Base-by-base conservation (phyloP, 2,329 filamentous ascomycete genomes). In the Amylocarpus encephaloides region DNA sequence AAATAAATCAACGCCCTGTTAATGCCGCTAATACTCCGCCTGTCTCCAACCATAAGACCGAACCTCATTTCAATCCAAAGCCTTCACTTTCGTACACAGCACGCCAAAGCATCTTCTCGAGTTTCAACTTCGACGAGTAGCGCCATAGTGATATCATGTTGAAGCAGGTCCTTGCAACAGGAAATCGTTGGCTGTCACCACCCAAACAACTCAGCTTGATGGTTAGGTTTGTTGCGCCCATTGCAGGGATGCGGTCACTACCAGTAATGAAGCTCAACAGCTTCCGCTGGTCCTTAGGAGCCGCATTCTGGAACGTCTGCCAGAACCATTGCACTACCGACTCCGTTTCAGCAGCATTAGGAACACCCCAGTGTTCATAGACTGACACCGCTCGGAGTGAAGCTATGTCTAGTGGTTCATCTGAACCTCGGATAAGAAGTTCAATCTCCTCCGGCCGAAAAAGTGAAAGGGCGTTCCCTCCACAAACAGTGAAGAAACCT, bases 361-460 rank as follows among this genome's bases (percentile, higher is more conserved):
- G 57, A 19, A 66, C 72, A 2, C 75, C 75, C 89, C 90, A 96
- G 51, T 88, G 86, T 44, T 94, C 87, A 62, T 94, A 95, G 12
- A 80, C 77, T 0, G 90, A 88, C 12, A 91, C 88, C 1, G 83
- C 85, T 51, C 82, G 78, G 26, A 96, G 71, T 3, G 86, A 84
- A 3, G 75, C 73, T 45, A 96, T 85, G 59, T 95, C 89, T 2
- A 95, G 78, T 5, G 82, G 71, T 63, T 94, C 90, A 56, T 94
- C 88, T 6, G 88, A 93, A 10, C 90, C 90, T 46, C 90, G 78
- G 5, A 96, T 79, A 1, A 95, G 76, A 3, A 95, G 77, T 66
- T 95, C 91, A 54, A 96, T 94, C 66, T 96, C 91, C 65, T 95
- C 90, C 0, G 91, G 86, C 13, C 88, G 80, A 67, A 95, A 95